A percentile compares a stretch with the other conserved stretches of the same genome.
Evolutionary conservation across 148 eudicot genomes (phyloP).

Genomic region (Vaccinium macrocarpon): DNA sequence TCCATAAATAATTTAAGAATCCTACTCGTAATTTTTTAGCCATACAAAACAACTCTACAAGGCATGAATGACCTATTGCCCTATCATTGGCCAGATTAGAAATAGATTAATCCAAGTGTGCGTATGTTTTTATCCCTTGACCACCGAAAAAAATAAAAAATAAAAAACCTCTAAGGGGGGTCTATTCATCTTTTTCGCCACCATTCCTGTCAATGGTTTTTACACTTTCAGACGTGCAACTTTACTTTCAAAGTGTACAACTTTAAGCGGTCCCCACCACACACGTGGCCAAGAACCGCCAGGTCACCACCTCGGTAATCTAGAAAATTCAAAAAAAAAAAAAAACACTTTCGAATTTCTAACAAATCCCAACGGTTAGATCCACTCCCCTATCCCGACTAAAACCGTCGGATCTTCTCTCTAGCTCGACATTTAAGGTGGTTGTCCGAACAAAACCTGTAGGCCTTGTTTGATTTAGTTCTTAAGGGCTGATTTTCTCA

Average conservation of each 20-base stretch:
- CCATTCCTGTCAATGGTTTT: not conserved
- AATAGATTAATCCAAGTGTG: too few relatives aligned
- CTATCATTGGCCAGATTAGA: too few relatives aligned
- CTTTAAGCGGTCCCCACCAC: conserved; percentile 20
- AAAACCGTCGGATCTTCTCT: conserved; percentile 16
- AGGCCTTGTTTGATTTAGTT: too few relatives aligned
- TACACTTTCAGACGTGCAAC: not conserved
- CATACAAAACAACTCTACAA: too few relatives aligned
- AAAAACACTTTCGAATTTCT: conserved; percentile 12
- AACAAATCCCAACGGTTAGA: conserved; percentile 29
- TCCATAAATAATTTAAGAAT: too few relatives aligned
- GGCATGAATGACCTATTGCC: too few relatives aligned
- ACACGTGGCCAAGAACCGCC: conserved; percentile 25
- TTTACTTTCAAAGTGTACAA: not conserved
- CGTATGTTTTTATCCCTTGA: too few relatives aligned
- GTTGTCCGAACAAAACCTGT: not conserved
- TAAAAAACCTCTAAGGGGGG: too few relatives aligned
- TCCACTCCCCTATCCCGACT: not conserved
- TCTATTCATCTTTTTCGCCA: not conserved
- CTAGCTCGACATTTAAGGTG: conserved; percentile 13
- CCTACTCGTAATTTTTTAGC: too few relatives aligned
- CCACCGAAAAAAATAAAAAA: too few relatives aligned
- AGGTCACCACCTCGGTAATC: conserved; percentile 17
- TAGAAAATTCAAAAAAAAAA: not conserved
- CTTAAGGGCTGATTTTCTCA: too few relatives aligned